Base-by-base conservation (phyloP, 2,329 filamentous ascomycete genomes). In the Monilinia vaccinii-corymbosi region DNA sequence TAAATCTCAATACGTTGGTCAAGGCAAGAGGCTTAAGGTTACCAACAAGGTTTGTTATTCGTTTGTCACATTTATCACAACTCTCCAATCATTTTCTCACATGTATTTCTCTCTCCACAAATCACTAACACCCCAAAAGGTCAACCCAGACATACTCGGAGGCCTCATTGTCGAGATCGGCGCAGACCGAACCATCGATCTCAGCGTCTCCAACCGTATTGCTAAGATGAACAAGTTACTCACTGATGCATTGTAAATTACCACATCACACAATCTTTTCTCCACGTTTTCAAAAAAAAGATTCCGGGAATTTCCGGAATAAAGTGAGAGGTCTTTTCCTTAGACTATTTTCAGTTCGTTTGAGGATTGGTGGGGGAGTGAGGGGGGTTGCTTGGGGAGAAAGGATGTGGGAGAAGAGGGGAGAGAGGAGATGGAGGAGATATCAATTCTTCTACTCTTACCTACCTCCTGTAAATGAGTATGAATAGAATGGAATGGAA, bases 181-280 rank as follows among this genome's bases (percentile, higher is more conserved):
- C 72, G 93, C 38, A 42, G 38, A 97, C 83, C 89, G 93, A 74
- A 97, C 93, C 75, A 96, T 99, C 74, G 94, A 99, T 79, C 88
- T 97, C 70, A 94, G 88, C 78, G 92, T 99, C 73, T 93, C 93
- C 53, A 82, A 89, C 75, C 95, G 93, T 84, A 88, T 99, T 77
- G 84, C 89, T 76, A 96, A 91, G 86, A 90, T 99, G 85, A 99
- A 99, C 90, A 99, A 97, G 88, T 87, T 96, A 75, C 88, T 99
- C 74, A 92, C 84, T 70, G 94, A 99, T 79, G 83, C 88, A 77
- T 82, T 99, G 89, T 99, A 96, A 89, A 91, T 77, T 61, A 64
- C 49, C 55, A 47, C 25, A 42, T 42, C 16, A 42, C 50, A 42
- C 31, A 44, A 25, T 34, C n/a, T 34, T 63, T 65, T 61, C 71